Conservation (phyloP, 768 basidiomycete genomes). For the Suillus cothurnatus region DNA sequence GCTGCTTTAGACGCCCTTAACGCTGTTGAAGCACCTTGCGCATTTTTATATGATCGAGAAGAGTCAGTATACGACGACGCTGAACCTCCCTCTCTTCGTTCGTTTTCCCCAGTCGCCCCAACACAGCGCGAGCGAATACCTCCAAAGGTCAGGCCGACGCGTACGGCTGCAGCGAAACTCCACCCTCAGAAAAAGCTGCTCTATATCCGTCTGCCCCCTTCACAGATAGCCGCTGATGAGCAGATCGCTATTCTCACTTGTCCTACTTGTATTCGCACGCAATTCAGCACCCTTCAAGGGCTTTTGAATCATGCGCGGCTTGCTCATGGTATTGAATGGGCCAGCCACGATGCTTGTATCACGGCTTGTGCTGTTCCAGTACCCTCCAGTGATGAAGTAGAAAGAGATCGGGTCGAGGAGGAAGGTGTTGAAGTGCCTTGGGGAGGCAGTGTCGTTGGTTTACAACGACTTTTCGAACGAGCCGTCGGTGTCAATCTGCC, state of each 20-base stretch:
- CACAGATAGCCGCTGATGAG: slow-evolving; percentile 22
- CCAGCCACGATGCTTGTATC: slow-evolving; percentile 55
- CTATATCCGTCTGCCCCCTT: slow-evolving; percentile 40
- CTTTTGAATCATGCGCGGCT: slow-evolving; percentile 55
- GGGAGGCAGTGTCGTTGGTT: slow-evolving; percentile 43
- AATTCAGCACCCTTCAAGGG: slow-evolving; percentile 54
- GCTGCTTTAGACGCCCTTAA: slow-evolving; percentile 47
- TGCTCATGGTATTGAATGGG: slow-evolving; percentile 48
- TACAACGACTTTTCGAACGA: slow-evolving; percentile 50
- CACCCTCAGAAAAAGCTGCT: slow-evolving; percentile 39
- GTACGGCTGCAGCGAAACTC: slow-evolving; percentile 26
- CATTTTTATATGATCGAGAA: slow-evolving; percentile 39
- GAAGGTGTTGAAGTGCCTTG: slow-evolving; percentile 38
- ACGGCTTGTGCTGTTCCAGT: slow-evolving; percentile 44
- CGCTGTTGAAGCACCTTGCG: slow-evolving; percentile 40
- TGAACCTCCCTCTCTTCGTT: slow-evolving; percentile 24
- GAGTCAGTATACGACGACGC: slow-evolving; percentile 9
- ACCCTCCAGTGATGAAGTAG: slow-evolving; percentile 31
- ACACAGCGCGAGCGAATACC: slow-evolving; percentile 19
- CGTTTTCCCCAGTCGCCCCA: slow-evolving; percentile 20
- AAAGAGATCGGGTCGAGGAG: slow-evolving; percentile 40
- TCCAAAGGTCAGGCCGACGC: slow-evolving; percentile 30
- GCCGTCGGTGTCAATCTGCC: slow-evolving; percentile 43
- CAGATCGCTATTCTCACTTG: slow-evolving; percentile 41
- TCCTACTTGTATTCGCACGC: slow-evolving; percentile 44